A percentile compares a stretch with the other conserved stretches of the same genome.
Evolutionary conservation across 176 grass and related monocot species (phyloP).

Genomic region (Eremochloa ophiuroides): DNA sequence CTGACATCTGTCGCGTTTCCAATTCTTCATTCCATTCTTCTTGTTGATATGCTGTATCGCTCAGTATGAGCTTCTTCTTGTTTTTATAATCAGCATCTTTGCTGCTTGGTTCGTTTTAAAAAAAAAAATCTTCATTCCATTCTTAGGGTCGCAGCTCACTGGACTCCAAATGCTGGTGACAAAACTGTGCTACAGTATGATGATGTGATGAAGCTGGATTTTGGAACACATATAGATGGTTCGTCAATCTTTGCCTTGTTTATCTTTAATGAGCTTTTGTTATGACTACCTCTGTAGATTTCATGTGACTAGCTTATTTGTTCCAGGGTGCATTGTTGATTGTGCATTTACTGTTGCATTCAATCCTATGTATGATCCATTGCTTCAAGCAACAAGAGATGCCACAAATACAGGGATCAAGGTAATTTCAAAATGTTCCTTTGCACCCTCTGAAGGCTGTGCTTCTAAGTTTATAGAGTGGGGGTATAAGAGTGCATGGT

Average conservation of each 20-base stretch:
- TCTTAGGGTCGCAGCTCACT: conserved; percentile 94
- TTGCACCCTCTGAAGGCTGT: not conserved
- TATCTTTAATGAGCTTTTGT: not conserved
- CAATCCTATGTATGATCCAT: conserved; percentile 96
- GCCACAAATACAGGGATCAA: conserved; percentile 95
- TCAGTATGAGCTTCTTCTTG: not conserved
- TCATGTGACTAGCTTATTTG: not conserved
- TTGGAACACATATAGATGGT: conserved; percentile 99
- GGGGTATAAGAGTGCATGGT: not conserved
- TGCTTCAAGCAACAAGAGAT: conserved; percentile 91
- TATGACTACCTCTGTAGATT: not conserved
- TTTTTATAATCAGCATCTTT: not conserved
- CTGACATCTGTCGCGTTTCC: not conserved
- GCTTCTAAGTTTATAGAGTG: not conserved
- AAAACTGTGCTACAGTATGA: conserved; percentile 93
- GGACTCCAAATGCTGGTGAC: conserved; percentile 98
- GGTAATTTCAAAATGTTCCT: conserved; percentile 34
- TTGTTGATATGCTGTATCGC: not conserved
- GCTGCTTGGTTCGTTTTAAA: not conserved
- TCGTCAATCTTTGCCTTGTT: conserved; percentile 15
- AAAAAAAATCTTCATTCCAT: not conserved
- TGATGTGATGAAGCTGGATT: conserved; percentile 99
- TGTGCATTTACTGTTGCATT: conserved; percentile 96
- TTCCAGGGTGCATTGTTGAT: conserved; percentile 84
- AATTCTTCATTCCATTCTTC: not conserved